Conservation (phyloP, 2,329 filamentous ascomycete species). For the Aspergillus sojae region DNA sequence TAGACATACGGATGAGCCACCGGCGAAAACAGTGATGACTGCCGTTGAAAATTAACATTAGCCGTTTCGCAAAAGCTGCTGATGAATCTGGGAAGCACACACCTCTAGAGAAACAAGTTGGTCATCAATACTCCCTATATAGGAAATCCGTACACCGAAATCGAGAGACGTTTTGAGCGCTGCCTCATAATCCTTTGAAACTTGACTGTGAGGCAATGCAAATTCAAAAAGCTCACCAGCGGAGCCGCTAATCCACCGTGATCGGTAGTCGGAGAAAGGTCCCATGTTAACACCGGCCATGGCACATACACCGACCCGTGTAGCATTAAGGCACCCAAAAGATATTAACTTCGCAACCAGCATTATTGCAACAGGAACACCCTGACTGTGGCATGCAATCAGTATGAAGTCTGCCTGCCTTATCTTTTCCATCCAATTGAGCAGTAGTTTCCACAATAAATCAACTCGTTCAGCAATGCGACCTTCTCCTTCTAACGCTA, state of each 20-base stretch:
- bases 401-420: conserved; percentile 85
- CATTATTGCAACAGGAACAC: conserved; percentile 91
- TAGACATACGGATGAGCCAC: conserved; percentile 91
- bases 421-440: conserved; percentile 94
- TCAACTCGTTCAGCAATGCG: conserved; percentile 87
- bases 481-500: conserved; percentile 92
- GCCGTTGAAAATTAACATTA: background rate
- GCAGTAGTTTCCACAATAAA: conserved; percentile 87
- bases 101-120: conserved; percentile 92
- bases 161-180: conserved; percentile 74
- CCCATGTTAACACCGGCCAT: conserved; percentile 92
- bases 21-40: conserved; percentile 83
- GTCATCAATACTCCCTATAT: conserved; percentile 93
- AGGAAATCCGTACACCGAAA: conserved; percentile 81
- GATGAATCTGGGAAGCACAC: conserved; percentile 8
- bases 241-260: conserved; percentile 82
- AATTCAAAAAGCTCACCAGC: conserved; percentile 97
- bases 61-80: background rate
- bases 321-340: conserved; percentile 76
- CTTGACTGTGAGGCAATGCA: conserved; percentile 74
- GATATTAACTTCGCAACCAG: conserved; percentile 89
- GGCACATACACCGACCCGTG: conserved; percentile 81
- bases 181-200: conserved; percentile 78
- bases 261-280: conserved; percentile 89
- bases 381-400: conserved; percentile 93